Conservation (phyloP, 805 yeast genomes). For the Pichia cephalocereana region DNA sequence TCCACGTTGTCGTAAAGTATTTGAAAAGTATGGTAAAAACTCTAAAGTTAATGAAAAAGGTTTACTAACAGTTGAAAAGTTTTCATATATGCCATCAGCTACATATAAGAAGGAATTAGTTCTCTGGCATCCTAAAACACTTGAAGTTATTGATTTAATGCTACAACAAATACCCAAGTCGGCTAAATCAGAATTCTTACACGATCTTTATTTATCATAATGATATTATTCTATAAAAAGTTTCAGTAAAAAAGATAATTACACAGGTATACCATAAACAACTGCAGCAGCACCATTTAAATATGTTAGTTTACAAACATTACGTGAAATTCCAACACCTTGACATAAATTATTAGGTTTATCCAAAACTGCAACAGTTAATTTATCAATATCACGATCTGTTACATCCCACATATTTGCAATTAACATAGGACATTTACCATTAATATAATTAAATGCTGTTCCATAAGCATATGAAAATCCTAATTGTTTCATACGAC, state of each 20-base stretch:
- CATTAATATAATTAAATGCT: constrained; percentile 61
- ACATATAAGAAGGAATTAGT: background rate
- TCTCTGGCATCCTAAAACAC: background rate
- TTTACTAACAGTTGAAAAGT: background rate
- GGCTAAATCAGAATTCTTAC: background rate
- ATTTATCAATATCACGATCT: constrained; percentile 85
- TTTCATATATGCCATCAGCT: background rate
- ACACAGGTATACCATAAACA: constrained; percentile 75
- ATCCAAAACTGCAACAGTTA: constrained; percentile 51
- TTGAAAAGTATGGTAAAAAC: background rate
- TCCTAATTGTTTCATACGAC: constrained; percentile 49
- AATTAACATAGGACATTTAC: constrained; percentile 74
- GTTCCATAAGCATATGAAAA: constrained; percentile 68
- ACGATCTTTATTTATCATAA: background rate
- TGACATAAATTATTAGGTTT: constrained; percentile 53
- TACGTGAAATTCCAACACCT: constrained; percentile 40
- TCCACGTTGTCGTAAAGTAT: background rate
- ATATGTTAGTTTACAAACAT: constrained; percentile 57
- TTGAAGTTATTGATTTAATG: background rate
- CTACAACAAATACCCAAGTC: background rate
- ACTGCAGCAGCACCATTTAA: constrained; percentile 93
- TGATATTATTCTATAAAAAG: background rate
- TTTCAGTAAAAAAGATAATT: background rate
- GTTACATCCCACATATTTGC: constrained; percentile 97
- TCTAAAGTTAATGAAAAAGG: background rate